A percentile compares a stretch with the other conserved stretches of the same genome.
These are phyloP conservation scores for Retiboletus flavoniger DNA, from an alignment of 1,284 basidiomycete genomes.

Conservation along the genomic window DNA sequence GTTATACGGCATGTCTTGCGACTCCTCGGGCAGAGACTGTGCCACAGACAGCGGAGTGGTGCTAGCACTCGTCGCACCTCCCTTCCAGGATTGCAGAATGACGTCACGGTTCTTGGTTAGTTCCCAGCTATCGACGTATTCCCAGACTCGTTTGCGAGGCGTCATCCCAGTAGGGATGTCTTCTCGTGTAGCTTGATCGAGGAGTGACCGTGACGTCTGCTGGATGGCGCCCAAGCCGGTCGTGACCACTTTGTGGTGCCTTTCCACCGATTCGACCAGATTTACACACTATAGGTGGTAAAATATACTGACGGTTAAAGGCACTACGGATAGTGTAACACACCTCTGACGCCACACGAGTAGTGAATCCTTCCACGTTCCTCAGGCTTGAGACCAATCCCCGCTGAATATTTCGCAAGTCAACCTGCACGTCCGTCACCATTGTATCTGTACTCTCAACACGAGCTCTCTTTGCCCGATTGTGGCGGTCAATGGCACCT, in stretches of 20 bases:
- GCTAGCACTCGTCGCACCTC: constrained; percentile 27
- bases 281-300: constrained; percentile 37
- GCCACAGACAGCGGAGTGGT: constrained; percentile 28
- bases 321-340: constrained; percentile 18
- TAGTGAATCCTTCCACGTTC: constrained; percentile 47
- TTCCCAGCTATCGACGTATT: constrained; percentile 67
- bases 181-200: constrained; percentile 57
- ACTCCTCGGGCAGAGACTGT: constrained; percentile 34
- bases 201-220: constrained; percentile 49
- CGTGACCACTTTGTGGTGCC: constrained; percentile 41
- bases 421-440: constrained; percentile 49
- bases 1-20: constrained; percentile 11
- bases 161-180: constrained; percentile 67
- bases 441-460: constrained; percentile 56
- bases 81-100: constrained; percentile 52
- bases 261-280: constrained; percentile 40
- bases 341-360: constrained; percentile 51
- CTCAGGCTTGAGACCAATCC: constrained; percentile 51
- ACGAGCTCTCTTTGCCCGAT: constrained; percentile 64
- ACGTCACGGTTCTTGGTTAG: constrained; percentile 60
- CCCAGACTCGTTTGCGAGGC: constrained; percentile 68
- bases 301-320: constrained; percentile 1
- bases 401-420: constrained; percentile 49
- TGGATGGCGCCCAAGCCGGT: constrained; percentile 49
- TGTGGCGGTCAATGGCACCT: constrained; percentile 57